phyloP scores from a whole-genome alignment of 2,329 filamentous ascomycete genomes.

The Ophiostoma perfectum region DNA sequence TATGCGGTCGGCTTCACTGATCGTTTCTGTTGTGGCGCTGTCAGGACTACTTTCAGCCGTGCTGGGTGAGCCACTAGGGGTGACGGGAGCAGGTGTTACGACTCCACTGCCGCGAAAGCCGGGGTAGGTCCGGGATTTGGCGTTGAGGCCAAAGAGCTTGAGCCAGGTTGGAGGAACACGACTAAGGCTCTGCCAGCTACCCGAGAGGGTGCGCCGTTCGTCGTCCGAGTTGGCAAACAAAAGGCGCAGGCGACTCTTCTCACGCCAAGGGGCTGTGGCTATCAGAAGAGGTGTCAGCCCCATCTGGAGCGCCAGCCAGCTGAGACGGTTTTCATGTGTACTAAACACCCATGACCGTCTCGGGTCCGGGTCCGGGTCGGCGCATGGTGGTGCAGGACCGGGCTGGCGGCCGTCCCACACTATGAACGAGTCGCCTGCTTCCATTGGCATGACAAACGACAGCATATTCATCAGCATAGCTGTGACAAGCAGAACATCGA shows the following conservation, averaged over 20 bases:
- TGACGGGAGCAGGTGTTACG: conserved; percentile 5
- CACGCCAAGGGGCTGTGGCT: conserved; percentile 25
- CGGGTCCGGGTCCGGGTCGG: conserved; percentile 24
- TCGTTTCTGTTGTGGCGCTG: not conserved
- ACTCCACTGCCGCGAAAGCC: conserved; percentile 13
- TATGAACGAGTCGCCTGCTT: conserved; percentile 18
- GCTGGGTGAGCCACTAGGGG: not conserved
- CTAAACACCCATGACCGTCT: conserved; percentile 29
- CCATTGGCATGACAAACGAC: conserved; percentile 27
- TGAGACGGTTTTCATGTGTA: conserved; percentile 24
- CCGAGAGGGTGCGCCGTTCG: conserved; percentile 25
- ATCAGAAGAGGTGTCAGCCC: conserved; percentile 27
- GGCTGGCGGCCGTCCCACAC: not conserved
- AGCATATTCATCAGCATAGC: conserved; percentile 29
- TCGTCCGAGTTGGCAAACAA: conserved; percentile 26
- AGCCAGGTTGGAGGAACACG: conserved; percentile 27
- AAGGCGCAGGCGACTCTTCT: conserved; percentile 22
- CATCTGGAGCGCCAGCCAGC: conserved; percentile 27
- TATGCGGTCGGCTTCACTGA: conserved; percentile 23
- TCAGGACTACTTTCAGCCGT: conserved; percentile 7
- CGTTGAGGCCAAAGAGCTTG: conserved; percentile 25
- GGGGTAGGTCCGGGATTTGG: not conserved
- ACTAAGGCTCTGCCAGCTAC: conserved; percentile 24
- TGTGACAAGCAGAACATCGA: conserved; percentile 27
- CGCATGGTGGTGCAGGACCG: conserved; percentile 12